Conservation (phyloP, 805 yeast species). For the Yamadazyma endophytica region DNA sequence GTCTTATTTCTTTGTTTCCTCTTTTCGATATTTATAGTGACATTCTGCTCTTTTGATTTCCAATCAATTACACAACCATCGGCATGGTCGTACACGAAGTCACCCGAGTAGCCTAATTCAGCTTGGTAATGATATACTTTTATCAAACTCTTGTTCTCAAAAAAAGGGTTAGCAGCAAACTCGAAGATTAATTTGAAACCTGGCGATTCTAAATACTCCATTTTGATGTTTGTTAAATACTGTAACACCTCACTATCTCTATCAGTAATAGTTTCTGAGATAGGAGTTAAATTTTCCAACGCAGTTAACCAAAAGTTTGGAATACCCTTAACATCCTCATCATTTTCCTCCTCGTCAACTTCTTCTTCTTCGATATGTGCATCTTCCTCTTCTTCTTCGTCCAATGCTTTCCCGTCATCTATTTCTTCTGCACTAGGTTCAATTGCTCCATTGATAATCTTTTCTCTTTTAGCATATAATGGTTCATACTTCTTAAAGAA, state of each 20-base stretch:
- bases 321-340: constrained; percentile 55
- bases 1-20: constrained; percentile 96
- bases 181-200: constrained; percentile 87
- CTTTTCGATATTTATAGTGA: constrained; percentile 83
- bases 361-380: constrained; percentile 21
- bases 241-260: constrained; percentile 83
- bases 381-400: constrained; percentile 46
- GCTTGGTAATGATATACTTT: constrained; percentile 93
- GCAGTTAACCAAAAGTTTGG: constrained; percentile 98
- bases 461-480: constrained; percentile 65
- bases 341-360: constrained; percentile 18
- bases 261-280: constrained; percentile 81
- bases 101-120: constrained; percentile 92
- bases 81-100: constrained; percentile 95
- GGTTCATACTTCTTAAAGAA: constrained; percentile 72
- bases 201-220: constrained; percentile 77
- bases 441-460: constrained; percentile 63
- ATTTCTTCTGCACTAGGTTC: constrained; percentile 81
- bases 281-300: constrained; percentile 75
- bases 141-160: constrained; percentile 65
- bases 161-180: constrained; percentile 71
- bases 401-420: constrained; percentile 69
- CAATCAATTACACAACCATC: constrained; percentile 86
- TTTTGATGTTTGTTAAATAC: constrained; percentile 62
- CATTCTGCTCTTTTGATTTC: constrained; percentile 75